These are phyloP conservation scores for Erythrobasidium hasegawianum DNA, from an alignment of 1,284 basidiomycete genomes.

Conservation along the genomic window DNA sequence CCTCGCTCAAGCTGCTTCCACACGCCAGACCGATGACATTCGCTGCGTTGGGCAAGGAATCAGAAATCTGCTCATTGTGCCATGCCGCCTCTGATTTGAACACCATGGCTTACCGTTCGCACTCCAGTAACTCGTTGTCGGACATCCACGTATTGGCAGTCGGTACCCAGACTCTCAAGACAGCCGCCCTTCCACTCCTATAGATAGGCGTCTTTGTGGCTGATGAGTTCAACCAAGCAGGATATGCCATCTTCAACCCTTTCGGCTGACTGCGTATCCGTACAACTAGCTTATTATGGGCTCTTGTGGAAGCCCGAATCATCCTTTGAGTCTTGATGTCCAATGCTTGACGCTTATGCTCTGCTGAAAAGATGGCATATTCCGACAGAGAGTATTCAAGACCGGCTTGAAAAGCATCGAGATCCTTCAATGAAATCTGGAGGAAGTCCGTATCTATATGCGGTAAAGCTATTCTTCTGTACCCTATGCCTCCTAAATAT, in stretches of 20 bases:
- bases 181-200: slow-evolving; percentile 48
- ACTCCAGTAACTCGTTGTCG: slow-evolving; percentile 45
- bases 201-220: slow-evolving; percentile 33
- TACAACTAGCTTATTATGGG: slow-evolving; percentile 49
- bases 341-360: slow-evolving; percentile 43
- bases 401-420: slow-evolving; percentile 66
- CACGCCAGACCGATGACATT: slow-evolving; percentile 41
- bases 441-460: slow-evolving; percentile 7
- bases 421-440: slow-evolving; percentile 60
- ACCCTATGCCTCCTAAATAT: slow-evolving; percentile 41
- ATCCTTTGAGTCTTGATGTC: slow-evolving; percentile 46
- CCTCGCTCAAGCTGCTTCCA: slow-evolving; percentile 48
- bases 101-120: slow-evolving; percentile 40
- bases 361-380: slow-evolving; percentile 37
- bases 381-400: slow-evolving; percentile 30
- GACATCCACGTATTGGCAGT: slow-evolving; percentile 42
- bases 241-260: not conserved
- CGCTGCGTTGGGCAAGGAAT: not conserved
- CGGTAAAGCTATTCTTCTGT: slow-evolving; percentile 7
- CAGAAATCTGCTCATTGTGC: too few relatives aligned
- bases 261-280: slow-evolving; percentile 46
- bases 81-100: too few relatives aligned
- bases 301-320: slow-evolving; percentile 48
- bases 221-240: slow-evolving; percentile 5
- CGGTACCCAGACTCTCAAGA: slow-evolving; percentile 51